A percentile compares a stretch with the other conserved stretches of the same genome.
Evolutionary conservation across 495 filamentous ascomycete genomes (phyloP).

Genomic region (Pseudoneurospora amorphoporcata): DNA sequence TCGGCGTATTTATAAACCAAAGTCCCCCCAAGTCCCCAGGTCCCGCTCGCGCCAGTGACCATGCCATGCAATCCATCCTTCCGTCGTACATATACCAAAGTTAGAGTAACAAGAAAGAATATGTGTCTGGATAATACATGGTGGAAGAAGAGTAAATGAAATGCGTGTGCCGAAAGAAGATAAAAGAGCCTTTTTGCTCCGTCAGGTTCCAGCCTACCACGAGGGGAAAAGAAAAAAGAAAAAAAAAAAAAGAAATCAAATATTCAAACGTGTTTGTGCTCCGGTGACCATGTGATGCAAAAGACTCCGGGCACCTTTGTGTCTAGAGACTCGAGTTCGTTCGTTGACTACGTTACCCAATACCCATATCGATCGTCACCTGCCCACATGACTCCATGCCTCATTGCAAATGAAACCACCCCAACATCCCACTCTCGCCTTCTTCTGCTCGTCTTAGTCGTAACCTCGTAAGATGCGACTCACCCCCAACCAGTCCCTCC

Average conservation of each 20-base stretch:
- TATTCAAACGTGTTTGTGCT: not conserved
- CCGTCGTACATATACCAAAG: not conserved
- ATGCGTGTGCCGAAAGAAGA: not conserved
- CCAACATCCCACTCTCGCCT: not conserved
- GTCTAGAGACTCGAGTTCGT: not conserved
- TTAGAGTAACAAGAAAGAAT: not conserved
- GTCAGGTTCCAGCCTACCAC: not conserved
- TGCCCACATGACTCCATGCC: not conserved
- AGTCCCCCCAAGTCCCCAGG: not conserved
- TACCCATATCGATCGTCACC: not conserved
- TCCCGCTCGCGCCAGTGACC: not conserved
- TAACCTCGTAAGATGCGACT: not conserved
- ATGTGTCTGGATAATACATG: not conserved
- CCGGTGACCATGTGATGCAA: not conserved
- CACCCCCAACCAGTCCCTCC: conserved; percentile 3
- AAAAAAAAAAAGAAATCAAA: not conserved
- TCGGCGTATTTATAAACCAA: not conserved
- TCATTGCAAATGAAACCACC: not conserved
- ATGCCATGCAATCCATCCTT: not conserved
- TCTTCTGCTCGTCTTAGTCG: not conserved
- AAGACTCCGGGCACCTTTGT: no score
- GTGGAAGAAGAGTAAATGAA: not conserved
- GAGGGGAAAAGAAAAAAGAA: not conserved
- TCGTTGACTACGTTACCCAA: not conserved
- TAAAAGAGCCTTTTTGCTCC: not conserved